A percentile compares a stretch with the other conserved stretches of the same genome.
These are phyloP conservation scores for Aspergillus haitiensis DNA, from an alignment of 495 filamentous ascomycete genomes.

Conservation along the genomic window DNA sequence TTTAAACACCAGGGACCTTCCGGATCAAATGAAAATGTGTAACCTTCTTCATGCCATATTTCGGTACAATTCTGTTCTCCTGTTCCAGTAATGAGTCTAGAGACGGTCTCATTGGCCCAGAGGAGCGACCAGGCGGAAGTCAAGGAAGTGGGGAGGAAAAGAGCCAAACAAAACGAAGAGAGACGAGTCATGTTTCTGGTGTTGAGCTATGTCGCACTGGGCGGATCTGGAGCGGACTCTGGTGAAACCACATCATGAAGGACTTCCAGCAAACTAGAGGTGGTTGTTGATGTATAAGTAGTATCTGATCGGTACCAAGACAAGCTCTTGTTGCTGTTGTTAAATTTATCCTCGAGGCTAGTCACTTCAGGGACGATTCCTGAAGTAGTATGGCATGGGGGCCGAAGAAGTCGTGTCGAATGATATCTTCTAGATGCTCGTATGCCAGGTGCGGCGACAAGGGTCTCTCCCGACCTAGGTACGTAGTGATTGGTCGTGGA, in stretches of 20 bases:
- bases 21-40: slow-evolving; percentile 21
- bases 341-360: neutral
- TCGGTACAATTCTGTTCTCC: slow-evolving; percentile 11
- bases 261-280: too few species aligned
- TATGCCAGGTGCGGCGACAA: too few species aligned
- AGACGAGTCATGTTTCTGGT: slow-evolving; percentile 8
- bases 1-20: slow-evolving; percentile 22
- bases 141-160: neutral
- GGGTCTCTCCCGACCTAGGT: too few species aligned
- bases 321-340: neutral
- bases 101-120: slow-evolving; percentile 20
- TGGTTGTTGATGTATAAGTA: too few species aligned
- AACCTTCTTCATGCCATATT: slow-evolving; percentile 21
- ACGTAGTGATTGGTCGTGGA: slow-evolving; percentile 13
- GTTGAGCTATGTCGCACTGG: neutral
- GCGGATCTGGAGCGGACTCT: too few species aligned
- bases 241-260: too few species aligned
- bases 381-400: slow-evolving; percentile 1
- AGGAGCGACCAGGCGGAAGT: slow-evolving; percentile 18
- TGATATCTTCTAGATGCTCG: neutral
- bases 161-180: neutral
- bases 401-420: neutral
- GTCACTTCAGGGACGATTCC: neutral
- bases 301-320: neutral
- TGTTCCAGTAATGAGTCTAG: slow-evolving; percentile 2